These are phyloP conservation scores for Euphorbia corollata DNA, from an alignment of 441 rosid species.

Conservation along the genomic window DNA sequence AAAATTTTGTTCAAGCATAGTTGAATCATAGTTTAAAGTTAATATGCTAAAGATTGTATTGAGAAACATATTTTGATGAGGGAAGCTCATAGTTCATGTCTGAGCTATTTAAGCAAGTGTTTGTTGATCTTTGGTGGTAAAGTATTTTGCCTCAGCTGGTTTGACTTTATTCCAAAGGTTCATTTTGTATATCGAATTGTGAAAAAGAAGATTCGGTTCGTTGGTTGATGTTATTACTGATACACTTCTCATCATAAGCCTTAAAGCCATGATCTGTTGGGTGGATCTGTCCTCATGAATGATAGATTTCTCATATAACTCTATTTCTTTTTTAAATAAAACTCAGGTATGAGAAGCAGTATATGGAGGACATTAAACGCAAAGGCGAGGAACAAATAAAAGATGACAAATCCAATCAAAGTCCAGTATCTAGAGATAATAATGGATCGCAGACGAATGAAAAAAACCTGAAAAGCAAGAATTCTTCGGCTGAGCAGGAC, in stretches of 20 bases:
- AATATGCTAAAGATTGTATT: background rate
- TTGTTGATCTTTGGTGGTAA: background rate
- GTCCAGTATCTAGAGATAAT: constrained; percentile 23
- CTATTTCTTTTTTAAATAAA: constrained; percentile 6
- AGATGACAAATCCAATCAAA: constrained; percentile 26
- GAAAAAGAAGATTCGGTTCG: background rate
- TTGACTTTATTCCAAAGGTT: background rate
- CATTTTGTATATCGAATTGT: background rate
- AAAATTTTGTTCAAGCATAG: background rate
- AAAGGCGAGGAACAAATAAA: constrained; percentile 31
- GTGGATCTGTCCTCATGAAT: background rate
- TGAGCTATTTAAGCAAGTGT: background rate
- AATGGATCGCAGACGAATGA: constrained; percentile 24
- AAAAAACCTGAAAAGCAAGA: constrained; percentile 30
- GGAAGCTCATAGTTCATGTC: background rate
- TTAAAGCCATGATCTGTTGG: background rate
- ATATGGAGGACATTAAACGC: constrained; percentile 37
- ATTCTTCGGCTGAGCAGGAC: constrained; percentile 44
- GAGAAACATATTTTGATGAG: background rate
- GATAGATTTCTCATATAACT: no score
- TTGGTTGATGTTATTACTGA: background rate
- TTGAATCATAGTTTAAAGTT: background rate
- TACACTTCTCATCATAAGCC: background rate
- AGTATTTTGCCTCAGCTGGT: background rate
- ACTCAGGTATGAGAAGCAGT: constrained; percentile 44